Conservation (phyloP, 2,329 filamentous ascomycete genomes). For the Cercospora sojina region DNA sequence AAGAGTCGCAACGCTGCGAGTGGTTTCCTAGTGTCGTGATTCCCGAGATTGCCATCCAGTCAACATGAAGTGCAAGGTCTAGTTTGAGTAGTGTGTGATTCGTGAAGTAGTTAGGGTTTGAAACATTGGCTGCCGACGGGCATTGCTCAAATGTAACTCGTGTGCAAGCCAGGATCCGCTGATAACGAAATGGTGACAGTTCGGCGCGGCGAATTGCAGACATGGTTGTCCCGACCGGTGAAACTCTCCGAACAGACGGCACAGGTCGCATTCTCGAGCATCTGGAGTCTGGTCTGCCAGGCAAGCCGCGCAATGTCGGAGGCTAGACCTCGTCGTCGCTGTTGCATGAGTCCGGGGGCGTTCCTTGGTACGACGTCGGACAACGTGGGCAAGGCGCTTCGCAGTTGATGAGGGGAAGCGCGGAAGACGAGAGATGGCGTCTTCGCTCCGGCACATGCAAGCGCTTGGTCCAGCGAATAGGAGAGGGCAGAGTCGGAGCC, state of each 20-base stretch:
- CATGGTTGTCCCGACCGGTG: neutral
- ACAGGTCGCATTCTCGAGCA: neutral
- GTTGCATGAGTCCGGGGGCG: neutral
- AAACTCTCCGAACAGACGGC: neutral
- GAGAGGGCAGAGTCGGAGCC: neutral
- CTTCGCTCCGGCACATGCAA: conserved; percentile 1
- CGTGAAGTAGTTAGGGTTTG: neutral
- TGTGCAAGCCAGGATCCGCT: neutral
- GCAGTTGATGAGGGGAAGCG: neutral
- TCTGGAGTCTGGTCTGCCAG: neutral
- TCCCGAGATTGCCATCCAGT: neutral
- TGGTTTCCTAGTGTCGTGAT: conserved; percentile 22
- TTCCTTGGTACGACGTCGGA: neutral
- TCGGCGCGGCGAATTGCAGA: neutral
- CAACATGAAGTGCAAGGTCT: neutral
- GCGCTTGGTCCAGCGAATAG: conserved; percentile 2
- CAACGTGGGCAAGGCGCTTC: conserved; percentile 1
- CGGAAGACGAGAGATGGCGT: neutral
- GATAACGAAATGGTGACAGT: neutral
- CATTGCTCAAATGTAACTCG: neutral
- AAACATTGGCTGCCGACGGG: neutral
- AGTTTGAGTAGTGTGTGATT: neutral
- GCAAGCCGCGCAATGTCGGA: neutral
- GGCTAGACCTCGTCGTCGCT: neutral
- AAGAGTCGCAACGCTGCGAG: conserved; percentile 29